A percentile compares a stretch with the other conserved stretches of the same genome.
These are phyloP conservation scores for Solanum pennellii DNA, from an alignment of 257 asterid species.

Conservation along the genomic window DNA sequence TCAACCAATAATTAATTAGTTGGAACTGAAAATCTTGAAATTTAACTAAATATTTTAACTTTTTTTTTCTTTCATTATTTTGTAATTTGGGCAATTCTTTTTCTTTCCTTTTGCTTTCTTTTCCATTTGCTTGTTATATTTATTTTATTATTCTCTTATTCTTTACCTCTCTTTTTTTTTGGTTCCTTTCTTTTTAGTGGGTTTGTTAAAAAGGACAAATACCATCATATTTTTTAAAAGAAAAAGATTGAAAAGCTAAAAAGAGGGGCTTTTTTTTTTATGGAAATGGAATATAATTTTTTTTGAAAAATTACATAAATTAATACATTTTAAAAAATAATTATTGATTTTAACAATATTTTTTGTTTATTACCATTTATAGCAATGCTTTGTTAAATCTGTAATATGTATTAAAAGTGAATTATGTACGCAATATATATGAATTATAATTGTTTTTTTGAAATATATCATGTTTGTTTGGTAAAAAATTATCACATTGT, in stretches of 20 bases:
- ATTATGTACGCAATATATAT: no score
- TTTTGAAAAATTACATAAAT: no score
- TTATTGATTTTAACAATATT: accelerated
- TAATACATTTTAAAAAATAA: no score
- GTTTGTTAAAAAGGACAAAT: neutral
- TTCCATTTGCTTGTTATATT: neutral
- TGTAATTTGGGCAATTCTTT: neutral
- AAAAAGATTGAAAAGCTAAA: neutral
- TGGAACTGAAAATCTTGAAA: neutral
- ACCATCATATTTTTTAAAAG: neutral
- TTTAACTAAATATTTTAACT: neutral
- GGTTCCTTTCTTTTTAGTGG: neutral
- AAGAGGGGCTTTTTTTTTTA: neutral
- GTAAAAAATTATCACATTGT: no score
- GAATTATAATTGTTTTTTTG: no score
- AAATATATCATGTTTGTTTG: no score
- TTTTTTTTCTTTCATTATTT: neutral
- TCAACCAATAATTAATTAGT: neutral
- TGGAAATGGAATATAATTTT: neutral
- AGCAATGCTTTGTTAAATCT: no score
- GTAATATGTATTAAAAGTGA: no score
- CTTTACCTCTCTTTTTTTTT: neutral
- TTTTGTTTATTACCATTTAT: no score
- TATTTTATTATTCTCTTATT: neutral
- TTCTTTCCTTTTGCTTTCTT: neutral